phyloP scores from a whole-genome alignment of 2,329 filamentous ascomycete species.

The Amesomyces nigricolor region DNA sequence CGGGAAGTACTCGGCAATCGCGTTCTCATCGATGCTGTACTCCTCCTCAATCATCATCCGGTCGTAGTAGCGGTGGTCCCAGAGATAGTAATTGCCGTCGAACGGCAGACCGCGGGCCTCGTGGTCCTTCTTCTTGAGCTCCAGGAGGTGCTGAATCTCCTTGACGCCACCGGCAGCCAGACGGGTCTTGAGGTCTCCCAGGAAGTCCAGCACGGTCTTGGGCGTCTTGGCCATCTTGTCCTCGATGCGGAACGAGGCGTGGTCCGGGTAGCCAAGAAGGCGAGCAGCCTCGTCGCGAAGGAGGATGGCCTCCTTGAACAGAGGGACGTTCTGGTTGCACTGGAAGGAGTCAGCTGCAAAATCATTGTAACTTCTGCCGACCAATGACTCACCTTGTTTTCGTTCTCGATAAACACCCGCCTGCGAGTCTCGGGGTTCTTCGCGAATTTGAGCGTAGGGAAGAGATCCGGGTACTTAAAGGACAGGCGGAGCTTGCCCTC shows the following conservation, averaged over 20 bases:
- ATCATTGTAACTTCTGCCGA: neutral
- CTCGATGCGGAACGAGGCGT: constrained; percentile 70
- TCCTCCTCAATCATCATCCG: constrained; percentile 75
- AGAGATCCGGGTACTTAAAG: constrained; percentile 80
- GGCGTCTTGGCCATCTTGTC: constrained; percentile 82
- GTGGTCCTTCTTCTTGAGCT: constrained; percentile 67
- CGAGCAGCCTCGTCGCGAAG: constrained; percentile 74
- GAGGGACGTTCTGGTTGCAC: constrained; percentile 63
- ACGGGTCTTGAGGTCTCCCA: constrained; percentile 62
- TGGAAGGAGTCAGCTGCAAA: constrained; percentile 19
- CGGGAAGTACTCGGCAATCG: constrained; percentile 81
- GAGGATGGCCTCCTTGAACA: constrained; percentile 70
- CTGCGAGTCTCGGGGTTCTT: constrained; percentile 62
- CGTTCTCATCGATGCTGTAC: constrained; percentile 71
- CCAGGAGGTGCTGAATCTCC: constrained; percentile 64
- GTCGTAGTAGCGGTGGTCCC: constrained; percentile 78
- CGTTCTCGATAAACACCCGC: constrained; percentile 66
- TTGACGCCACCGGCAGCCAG: constrained; percentile 63
- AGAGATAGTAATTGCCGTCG: constrained; percentile 71
- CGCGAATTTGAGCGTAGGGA: constrained; percentile 73
- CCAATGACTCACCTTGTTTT: constrained; percentile 58
- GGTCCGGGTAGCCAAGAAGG: constrained; percentile 69
- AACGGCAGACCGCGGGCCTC: constrained; percentile 52
- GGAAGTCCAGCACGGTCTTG: constrained; percentile 65
- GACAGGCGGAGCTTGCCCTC: constrained; percentile 67